Conservation (phyloP, 495 filamentous ascomycete genomes). For the Trichocladium antarcticum region DNA sequence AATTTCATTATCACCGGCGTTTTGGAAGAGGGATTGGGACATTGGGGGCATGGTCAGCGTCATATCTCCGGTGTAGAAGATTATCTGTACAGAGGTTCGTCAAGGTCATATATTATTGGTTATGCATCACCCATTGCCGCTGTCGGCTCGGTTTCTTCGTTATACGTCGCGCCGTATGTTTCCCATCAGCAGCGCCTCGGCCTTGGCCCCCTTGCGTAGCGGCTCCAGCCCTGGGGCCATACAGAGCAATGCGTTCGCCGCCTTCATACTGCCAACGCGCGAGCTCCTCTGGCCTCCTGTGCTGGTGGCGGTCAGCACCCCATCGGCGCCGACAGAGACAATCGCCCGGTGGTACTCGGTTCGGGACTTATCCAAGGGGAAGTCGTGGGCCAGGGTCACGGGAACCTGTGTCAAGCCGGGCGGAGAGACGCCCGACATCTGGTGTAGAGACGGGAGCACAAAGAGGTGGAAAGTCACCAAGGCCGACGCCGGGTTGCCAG, state of each 20-base stretch:
- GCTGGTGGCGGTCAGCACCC: slow-evolving; percentile 62
- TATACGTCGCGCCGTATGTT: slow-evolving; percentile 23
- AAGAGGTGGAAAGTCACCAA: slow-evolving; percentile 91
- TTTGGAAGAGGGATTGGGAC: slow-evolving; percentile 22
- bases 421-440: slow-evolving; percentile 49
- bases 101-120: slow-evolving; percentile 14
- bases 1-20: slow-evolving; percentile 29
- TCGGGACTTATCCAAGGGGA: slow-evolving; percentile 59
- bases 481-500: slow-evolving; percentile 88
- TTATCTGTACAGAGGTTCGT: slow-evolving; percentile 20
- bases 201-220: slow-evolving; percentile 33
- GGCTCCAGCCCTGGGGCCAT: slow-evolving; percentile 46
- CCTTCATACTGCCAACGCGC: slow-evolving; percentile 72
- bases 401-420: slow-evolving; percentile 59
- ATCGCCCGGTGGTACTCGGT: slow-evolving; percentile 82
- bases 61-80: slow-evolving; percentile 20
- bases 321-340: slow-evolving; percentile 46
- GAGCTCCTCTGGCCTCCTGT: slow-evolving; percentile 88
- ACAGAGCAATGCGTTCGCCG: slow-evolving; percentile 76
- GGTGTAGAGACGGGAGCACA: slow-evolving; percentile 77
- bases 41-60: slow-evolving; percentile 23
- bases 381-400: slow-evolving; percentile 59
- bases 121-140: no score
- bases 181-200: slow-evolving; percentile 38
- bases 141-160: not conserved